phyloP scores from a whole-genome alignment of 352 stramenopile species.

The Phytophthora fragariae region DNA sequence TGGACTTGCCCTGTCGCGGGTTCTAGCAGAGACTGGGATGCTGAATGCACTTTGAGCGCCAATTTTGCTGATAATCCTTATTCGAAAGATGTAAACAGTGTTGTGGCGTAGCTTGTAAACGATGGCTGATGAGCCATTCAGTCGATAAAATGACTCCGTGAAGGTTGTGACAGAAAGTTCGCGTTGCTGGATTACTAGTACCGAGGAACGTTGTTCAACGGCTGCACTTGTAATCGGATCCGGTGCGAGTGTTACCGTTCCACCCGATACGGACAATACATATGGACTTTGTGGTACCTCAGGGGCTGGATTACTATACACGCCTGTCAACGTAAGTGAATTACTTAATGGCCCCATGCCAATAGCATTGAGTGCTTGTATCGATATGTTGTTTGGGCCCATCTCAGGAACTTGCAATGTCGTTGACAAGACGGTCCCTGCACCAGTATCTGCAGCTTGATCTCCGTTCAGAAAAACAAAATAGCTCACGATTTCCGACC shows the following conservation, averaged over 20 bases:
- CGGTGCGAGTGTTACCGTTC: conserved; percentile 30
- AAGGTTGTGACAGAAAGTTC: conserved; percentile 30
- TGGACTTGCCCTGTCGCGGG: conserved; percentile 28
- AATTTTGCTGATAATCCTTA: conserved; percentile 28
- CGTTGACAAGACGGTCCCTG: conserved; percentile 35
- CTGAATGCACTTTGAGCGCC: conserved; percentile 38
- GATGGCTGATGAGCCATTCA: conserved; percentile 24
- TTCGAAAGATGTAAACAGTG: conserved; percentile 58
- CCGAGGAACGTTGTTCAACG: conserved; percentile 8
- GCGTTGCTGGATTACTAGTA: conserved; percentile 47
- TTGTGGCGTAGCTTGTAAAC: conserved; percentile 61
- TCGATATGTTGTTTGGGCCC: conserved; percentile 28
- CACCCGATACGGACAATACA: conserved; percentile 28
- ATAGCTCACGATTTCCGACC: conserved; percentile 45
- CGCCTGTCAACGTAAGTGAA: conserved; percentile 5
- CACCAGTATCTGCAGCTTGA: conserved; percentile 22
- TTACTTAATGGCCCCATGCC: conserved; percentile 41
- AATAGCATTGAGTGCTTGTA: conserved; percentile 50
- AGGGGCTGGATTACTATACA: background rate
- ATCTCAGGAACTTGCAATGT: conserved; percentile 25
- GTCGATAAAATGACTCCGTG: conserved; percentile 18
- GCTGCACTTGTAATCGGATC: conserved; percentile 14
- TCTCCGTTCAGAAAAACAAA: conserved; percentile 58
- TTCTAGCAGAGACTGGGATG: conserved; percentile 38
- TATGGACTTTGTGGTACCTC: conserved; percentile 13